Percentiles rank a stretch among this genome's conserved stretches.
Conservation (phyloP, 148 eudicot genomes). For the Talinum fruticosum region DNA sequence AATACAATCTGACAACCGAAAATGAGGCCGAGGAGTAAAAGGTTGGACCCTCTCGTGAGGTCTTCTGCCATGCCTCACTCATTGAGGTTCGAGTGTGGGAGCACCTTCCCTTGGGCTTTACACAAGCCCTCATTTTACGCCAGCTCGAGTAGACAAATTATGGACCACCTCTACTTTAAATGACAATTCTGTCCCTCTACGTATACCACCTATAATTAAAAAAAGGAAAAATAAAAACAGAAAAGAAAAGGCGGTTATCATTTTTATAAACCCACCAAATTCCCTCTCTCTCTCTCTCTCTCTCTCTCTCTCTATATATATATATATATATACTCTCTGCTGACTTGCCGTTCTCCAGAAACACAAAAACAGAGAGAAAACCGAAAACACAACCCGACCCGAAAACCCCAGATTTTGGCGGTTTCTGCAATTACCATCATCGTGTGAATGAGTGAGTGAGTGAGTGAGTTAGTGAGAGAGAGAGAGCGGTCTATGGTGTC, state of each 20-base stretch:
- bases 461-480: background rate
- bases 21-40: too few species aligned
- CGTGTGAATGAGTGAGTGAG: background rate
- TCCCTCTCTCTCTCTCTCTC: background rate
- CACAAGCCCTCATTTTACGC: slow-evolving; percentile 11
- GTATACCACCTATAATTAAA: background rate
- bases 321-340: too few species aligned
- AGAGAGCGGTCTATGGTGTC: slow-evolving; percentile 28
- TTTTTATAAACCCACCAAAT: slow-evolving; percentile 7
- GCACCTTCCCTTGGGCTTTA: slow-evolving; percentile 5
- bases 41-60: background rate
- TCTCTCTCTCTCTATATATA: too few species aligned
- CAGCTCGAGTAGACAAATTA: background rate
- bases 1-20: too few species aligned
- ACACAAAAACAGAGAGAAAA: background rate
- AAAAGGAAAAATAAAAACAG: background rate
- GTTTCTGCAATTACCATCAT: background rate
- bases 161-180: background rate
- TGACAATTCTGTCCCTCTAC: slow-evolving; percentile 19
- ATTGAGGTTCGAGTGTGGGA: background rate
- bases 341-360: slow-evolving; percentile 9
- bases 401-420: background rate
- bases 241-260: slow-evolving; percentile 19
- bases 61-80: background rate
- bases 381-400: background rate